phyloP scores from a whole-genome alignment of 768 basidiomycete species.

The Russula ochroleuca region DNA sequence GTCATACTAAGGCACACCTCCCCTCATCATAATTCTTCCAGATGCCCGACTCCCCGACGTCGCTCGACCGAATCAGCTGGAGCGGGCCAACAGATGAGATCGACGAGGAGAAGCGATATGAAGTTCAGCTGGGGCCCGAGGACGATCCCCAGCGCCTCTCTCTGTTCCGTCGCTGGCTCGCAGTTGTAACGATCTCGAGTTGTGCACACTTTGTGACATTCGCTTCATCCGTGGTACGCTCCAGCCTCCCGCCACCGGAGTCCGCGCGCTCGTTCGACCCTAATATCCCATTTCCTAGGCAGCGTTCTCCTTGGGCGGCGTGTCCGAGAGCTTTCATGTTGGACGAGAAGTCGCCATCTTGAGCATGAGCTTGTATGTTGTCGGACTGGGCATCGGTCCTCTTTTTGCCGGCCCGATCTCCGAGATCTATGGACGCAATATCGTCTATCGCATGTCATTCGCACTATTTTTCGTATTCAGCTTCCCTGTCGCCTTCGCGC shows the following conservation, averaged over 20 bases:
- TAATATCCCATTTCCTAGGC: not conserved
- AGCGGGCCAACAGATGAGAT: not conserved
- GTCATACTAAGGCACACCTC: too few species aligned
- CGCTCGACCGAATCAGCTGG: not conserved
- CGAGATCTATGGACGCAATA: slow-evolving; percentile 57
- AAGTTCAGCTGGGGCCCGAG: not conserved
- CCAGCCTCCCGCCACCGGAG: too few species aligned
- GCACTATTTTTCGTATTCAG: slow-evolving; percentile 55
- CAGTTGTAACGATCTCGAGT: not conserved
- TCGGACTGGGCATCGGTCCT: slow-evolving; percentile 34
- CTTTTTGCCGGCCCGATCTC: slow-evolving; percentile 38
- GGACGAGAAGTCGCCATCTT: slow-evolving; percentile 41
- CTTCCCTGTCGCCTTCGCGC: slow-evolving; percentile 71
- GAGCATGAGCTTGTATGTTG: slow-evolving; percentile 39
- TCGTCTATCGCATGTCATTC: slow-evolving; percentile 62
- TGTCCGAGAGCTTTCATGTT: slow-evolving; percentile 33
- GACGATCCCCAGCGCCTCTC: not conserved
- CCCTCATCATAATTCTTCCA: too few species aligned
- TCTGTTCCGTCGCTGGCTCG: not conserved
- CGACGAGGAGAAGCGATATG: not conserved
- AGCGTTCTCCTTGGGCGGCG: not conserved
- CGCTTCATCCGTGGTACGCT: not conserved
- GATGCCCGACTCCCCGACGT: not conserved
- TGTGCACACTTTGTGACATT: not conserved
- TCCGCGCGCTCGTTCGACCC: not conserved